phyloP scores from a whole-genome alignment of 2,329 filamentous ascomycete genomes.

The Hymenoscyphus occultus region DNA sequence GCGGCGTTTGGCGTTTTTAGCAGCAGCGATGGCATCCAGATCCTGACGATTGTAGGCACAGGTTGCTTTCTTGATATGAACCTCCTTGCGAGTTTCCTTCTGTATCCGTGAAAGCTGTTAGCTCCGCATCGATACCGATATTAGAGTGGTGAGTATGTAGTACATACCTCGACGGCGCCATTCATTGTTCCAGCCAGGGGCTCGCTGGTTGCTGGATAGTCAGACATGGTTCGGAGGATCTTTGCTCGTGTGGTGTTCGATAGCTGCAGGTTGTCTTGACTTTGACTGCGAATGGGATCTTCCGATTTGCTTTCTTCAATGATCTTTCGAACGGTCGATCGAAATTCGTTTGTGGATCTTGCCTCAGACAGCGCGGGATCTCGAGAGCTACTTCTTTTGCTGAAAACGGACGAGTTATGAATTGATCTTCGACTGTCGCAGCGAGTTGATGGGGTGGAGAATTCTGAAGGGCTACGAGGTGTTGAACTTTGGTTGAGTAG shows the following conservation, averaged over 20 bases:
- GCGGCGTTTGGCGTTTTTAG: background rate
- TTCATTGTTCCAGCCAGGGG: background rate
- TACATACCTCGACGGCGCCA: background rate
- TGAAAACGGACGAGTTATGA: slow-evolving; percentile 4
- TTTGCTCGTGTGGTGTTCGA: background rate
- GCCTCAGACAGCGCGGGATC: background rate
- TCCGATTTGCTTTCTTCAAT: slow-evolving; percentile 13
- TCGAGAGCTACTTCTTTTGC: background rate
- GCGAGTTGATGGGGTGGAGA: background rate
- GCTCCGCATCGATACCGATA: background rate
- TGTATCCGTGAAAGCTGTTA: background rate
- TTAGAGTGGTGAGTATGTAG: background rate
- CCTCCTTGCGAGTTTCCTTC: background rate
- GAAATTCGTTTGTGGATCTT: slow-evolving; percentile 11
- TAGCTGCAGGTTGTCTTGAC: background rate
- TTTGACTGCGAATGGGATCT: slow-evolving; percentile 1
- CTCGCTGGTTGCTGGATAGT: background rate
- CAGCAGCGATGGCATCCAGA: background rate
- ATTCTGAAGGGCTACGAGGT: background rate
- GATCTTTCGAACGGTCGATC: slow-evolving; percentile 10
- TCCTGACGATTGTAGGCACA: background rate
- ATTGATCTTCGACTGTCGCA: background rate
- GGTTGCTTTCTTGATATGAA: background rate
- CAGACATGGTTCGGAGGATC: slow-evolving; percentile 4
- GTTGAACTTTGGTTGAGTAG: background rate